Evolutionary conservation across 441 rosid species (phyloP), one percentile per base, ranked within the genome.

Genomic region (Croton laevigatus): DNA sequence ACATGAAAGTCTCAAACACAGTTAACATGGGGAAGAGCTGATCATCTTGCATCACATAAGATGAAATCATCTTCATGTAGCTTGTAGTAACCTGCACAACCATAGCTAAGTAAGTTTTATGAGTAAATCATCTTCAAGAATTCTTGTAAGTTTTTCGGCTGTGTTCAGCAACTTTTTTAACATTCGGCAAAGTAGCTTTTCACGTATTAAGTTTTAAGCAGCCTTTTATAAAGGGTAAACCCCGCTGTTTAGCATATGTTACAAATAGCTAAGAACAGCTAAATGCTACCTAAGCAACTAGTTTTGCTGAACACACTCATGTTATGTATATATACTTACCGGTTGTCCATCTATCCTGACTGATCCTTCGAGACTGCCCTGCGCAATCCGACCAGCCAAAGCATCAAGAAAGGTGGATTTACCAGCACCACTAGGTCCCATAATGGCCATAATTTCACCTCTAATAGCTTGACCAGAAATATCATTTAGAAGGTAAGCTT

Each of bases 1-100:
- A 93, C 81, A 82, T 81, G 75, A 93, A 82, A 12, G 97, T 93
- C 82, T 90, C 95, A 54, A 77, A 83, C 12, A 93, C 95, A 19
- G 95, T 89, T 48, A 89, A 73, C 90, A 69, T 83, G 14, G 98
- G 90, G 68, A 93, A 93, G 4, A 92, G 87, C 66, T 88, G 94
- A 71, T 92, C 96, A 32, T 92, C 94, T 90, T 92, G 98, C 97
- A 90, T 87, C 42, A 90, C 95, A 38, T 93, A 90, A 12, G 98
- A 91, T 2, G 95, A 90, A 17, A 90, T 80, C 82, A 85, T 86
- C 81, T 93, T 90, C 82, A 93, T 79, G 78, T 84, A 79, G 66
- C 90, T 84, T 27, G 98, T 78, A 38, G 82, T 77, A 4, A 85
- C 86, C 94, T 89, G 79, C 75, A 72, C 60, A 64, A 53, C 20